These are phyloP conservation scores for Pleurotus ostreatus DNA, from an alignment of 768 basidiomycete species.

Conservation along the genomic window DNA sequence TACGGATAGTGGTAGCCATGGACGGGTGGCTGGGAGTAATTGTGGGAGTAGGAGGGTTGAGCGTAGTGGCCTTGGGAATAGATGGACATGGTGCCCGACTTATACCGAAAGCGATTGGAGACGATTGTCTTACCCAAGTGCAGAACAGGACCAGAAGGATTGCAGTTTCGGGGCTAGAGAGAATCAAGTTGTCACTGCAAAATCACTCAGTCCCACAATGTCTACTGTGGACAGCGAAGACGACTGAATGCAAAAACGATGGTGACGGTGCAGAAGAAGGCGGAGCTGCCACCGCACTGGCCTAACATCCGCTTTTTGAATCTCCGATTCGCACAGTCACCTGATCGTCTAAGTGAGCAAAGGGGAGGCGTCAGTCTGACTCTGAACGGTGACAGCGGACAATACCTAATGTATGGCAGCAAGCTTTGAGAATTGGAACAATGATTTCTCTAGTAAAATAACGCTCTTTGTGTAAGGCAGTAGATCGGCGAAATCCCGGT, in stretches of 20 bases:
- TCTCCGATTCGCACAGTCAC: slow-evolving; percentile 1
- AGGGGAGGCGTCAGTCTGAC: no score
- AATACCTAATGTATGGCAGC: no score
- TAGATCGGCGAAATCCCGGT: no score
- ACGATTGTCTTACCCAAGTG: slow-evolving; percentile 10
- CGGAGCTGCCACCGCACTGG: slow-evolving; percentile 5
- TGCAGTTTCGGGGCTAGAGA: neutral
- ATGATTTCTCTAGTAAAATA: no score
- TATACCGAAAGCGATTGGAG: slow-evolving; percentile 25
- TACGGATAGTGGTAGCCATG: slow-evolving; percentile 35
- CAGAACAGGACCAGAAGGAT: neutral
- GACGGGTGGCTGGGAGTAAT: slow-evolving; percentile 40
- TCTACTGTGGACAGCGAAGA: slow-evolving; percentile 35
- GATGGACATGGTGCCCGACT: slow-evolving; percentile 49
- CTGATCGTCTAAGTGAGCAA: neutral
- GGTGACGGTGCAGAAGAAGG: slow-evolving; percentile 32
- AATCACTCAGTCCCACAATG: slow-evolving; percentile 49
- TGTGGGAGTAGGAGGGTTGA: slow-evolving; percentile 45
- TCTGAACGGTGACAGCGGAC: no score
- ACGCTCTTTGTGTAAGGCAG: no score
- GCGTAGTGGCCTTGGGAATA: slow-evolving; percentile 63
- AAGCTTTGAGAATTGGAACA: no score
- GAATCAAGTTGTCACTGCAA: slow-evolving; percentile 11
- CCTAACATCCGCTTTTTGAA: neutral
- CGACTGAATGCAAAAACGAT: slow-evolving; percentile 29